Base-by-base conservation (phyloP, 2,329 filamentous ascomycete genomes). In the Diaporthe aspalathi region DNA sequence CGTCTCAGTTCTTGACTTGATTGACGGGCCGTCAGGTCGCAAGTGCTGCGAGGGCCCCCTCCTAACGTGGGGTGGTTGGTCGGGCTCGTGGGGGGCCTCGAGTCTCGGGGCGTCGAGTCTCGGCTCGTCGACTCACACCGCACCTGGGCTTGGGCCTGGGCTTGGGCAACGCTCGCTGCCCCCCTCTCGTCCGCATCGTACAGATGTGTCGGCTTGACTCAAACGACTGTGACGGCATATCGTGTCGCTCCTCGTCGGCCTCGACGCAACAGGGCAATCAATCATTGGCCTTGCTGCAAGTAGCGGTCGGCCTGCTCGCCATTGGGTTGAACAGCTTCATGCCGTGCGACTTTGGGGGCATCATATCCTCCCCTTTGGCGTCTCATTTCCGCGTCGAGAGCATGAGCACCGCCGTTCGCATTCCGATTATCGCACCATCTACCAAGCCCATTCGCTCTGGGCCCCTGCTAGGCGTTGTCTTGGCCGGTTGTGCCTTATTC, bases 161-260 rank as follows among this genome's bases (percentile, higher is more conserved):
- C 27, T 12, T 12, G 12, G 5, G 22, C 20, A 29, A 29, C 32
- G 20, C 35, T 20, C n/a, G 43, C 32, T 5, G 7, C 11, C 17
- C 43, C 57, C 63, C 71, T 49, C 32, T 71, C 68, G 50, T 68
- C 71, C 65, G 71, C 68, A 53, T 62, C 47, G 56, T 49, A 53
- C 66, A 38, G 22, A 49, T 38, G 40, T 50, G 53, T 29, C 50
- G 50, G 60, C 53, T 22, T 56, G 45, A 50, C 40, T 43, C 35
- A 47, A 27, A 40, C 29, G 40, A 35, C 32, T 50, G 68, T 32
- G 29, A 38, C 49, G 47, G 38, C 45, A 52, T n/a, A n/a, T 27
- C 54, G 7, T 56, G n/a, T 70, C 40, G 54, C 40, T 43, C 47
- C 52, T 50, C 29, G 38, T 29, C 29, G 56, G 17, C 29, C 29